Evolutionary conservation across 83 land plant genomes (phyloP).

Genomic region (Thuja plicata): DNA sequence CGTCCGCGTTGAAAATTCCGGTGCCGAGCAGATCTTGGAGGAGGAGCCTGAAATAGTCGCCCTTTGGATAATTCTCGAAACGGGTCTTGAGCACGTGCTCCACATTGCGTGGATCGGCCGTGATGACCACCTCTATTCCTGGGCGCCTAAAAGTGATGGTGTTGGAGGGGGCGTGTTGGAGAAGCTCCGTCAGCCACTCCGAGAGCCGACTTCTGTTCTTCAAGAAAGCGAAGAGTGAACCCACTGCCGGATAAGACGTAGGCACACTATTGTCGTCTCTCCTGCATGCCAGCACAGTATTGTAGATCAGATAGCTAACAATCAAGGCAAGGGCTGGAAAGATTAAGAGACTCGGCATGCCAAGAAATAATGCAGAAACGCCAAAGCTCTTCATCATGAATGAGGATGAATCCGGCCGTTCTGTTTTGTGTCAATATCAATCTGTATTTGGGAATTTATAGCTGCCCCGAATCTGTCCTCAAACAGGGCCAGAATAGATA

Average conservation of each 20-base stretch:
- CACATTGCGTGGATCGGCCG: slow-evolving; percentile 50
- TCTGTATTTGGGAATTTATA: no score
- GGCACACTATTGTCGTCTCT: no score
- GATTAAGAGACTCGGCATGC: no score
- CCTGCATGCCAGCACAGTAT: no score
- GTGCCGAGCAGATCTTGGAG: slow-evolving; percentile 46
- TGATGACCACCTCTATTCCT: slow-evolving; percentile 16
- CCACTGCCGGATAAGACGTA: slow-evolving; percentile 33
- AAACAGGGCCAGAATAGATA: no score
- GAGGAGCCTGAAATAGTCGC: slow-evolving; percentile 25
- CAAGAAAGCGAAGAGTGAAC: slow-evolving; percentile 32
- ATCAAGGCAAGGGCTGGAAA: no score
- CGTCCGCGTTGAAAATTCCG: slow-evolving; percentile 68
- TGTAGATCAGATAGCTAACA: no score
- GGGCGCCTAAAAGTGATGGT: slow-evolving; percentile 24
- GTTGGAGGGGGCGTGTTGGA: slow-evolving; percentile 20
- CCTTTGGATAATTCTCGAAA: slow-evolving; percentile 52
- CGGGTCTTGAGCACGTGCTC: slow-evolving; percentile 50
- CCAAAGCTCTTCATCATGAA: no score
- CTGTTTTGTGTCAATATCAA: no score
- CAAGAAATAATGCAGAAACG: no score
- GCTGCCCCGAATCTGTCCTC: no score
- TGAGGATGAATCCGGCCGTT: no score
- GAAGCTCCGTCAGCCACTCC: slow-evolving; percentile 12
- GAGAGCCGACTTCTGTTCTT: slow-evolving; percentile 30